These are phyloP conservation scores for Thermothielavioides terrestris DNA, from an alignment of 495 filamentous ascomycete genomes.

Conservation along the genomic window DNA sequence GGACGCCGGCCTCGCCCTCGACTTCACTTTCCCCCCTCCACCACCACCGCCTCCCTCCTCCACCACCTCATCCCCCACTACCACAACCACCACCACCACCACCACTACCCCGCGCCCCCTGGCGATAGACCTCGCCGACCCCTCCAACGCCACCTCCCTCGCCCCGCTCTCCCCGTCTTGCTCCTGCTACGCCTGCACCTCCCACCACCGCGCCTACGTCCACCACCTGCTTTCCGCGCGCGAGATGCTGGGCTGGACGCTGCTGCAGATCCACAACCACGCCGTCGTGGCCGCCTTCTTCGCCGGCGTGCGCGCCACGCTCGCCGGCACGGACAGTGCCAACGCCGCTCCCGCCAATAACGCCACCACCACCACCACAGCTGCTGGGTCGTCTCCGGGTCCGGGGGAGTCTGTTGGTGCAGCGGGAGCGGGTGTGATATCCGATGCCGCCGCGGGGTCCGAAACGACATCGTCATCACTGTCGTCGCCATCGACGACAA, in stretches of 20 bases:
- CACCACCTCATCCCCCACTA: background rate
- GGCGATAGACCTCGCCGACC: conserved; percentile 67
- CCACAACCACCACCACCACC: background rate
- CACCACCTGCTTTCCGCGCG: conserved; percentile 79
- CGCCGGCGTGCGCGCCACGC: conserved; percentile 45
- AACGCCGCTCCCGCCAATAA: too few species aligned
- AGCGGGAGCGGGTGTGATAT: too few species aligned
- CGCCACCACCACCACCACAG: too few species aligned
- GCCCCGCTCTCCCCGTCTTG: conserved; percentile 53
- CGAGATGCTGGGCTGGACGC: conserved; percentile 93
- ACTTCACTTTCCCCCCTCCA: conserved; percentile 63
- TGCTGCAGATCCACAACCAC: conserved; percentile 87
- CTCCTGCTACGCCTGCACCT: conserved; percentile 72
- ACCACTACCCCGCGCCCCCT: conserved; percentile 36
- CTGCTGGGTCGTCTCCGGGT: too few species aligned
- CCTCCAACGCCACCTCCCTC: conserved; percentile 47
- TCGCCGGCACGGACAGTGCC: conserved; percentile 50
- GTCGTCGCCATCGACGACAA: too few species aligned
- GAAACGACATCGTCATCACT: too few species aligned
- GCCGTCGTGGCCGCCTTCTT: conserved; percentile 68
- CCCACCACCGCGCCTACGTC: conserved; percentile 78
- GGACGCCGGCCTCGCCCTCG: conserved; percentile 77
- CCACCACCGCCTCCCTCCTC: background rate
- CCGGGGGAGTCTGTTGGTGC: too few species aligned
- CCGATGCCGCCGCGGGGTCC: too few species aligned